Percentiles rank a stretch among this genome's conserved stretches.
Evolutionary conservation across 371 early-diverging fungal species (phyloP).

Genomic region (Batkoa obscura): DNA sequence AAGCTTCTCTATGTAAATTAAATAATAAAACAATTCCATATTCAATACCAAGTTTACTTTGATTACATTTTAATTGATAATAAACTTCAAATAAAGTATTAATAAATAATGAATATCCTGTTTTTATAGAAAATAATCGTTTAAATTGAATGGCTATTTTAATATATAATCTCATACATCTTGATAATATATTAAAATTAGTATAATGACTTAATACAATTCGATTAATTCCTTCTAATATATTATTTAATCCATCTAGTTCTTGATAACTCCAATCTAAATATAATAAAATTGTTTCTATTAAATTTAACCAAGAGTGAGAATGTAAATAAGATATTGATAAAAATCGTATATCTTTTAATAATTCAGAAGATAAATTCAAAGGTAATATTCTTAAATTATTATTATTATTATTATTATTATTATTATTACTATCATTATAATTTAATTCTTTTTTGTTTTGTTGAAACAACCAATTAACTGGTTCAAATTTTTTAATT

Average conservation of each 20-base stretch:
- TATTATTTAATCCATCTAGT: constrained; percentile 26
- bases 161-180: constrained; percentile 29
- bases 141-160: constrained; percentile 30
- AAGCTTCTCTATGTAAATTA: constrained; percentile 39
- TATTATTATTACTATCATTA: constrained; percentile 2
- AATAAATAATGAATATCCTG: constrained; percentile 32
- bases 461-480: neutral
- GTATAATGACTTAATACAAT: constrained; percentile 28
- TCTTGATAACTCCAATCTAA: constrained; percentile 35
- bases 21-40: constrained; percentile 38
- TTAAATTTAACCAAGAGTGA: constrained; percentile 34
- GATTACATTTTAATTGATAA: constrained; percentile 22
- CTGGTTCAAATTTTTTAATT: neutral
- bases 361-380: neutral
- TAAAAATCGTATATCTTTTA: neutral
- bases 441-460: neutral
- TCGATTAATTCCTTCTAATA: constrained; percentile 31
- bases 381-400: too few species aligned
- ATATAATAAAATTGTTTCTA: constrained; percentile 26
- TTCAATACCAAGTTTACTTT: constrained; percentile 28
- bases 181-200: constrained; percentile 33
- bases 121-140: constrained; percentile 32
- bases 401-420: too few species aligned
- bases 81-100: constrained; percentile 38
- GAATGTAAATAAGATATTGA: constrained; percentile 23